Conservation (phyloP, 1,284 basidiomycete species). For the Boletellus deceptivus region DNA sequence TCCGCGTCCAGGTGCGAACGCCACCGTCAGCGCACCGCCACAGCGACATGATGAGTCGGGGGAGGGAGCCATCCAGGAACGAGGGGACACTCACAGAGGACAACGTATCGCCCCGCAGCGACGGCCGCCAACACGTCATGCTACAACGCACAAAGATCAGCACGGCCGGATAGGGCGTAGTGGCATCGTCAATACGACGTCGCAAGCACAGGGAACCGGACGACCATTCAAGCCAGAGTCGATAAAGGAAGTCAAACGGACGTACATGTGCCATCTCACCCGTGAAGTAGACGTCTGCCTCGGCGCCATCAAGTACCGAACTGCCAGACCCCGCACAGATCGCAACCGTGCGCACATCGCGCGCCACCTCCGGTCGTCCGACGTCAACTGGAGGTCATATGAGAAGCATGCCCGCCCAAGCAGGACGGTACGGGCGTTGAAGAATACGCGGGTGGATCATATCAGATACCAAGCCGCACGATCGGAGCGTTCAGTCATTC, state of each 20-base stretch:
- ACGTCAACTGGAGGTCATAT: slow-evolving; percentile 65
- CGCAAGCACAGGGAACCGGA: slow-evolving; percentile 4
- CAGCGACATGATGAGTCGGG: too few species aligned
- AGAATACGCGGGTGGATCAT: slow-evolving; percentile 2
- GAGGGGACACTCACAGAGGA: slow-evolving; percentile 60
- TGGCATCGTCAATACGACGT: slow-evolving; percentile 10
- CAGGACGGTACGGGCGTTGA: slow-evolving; percentile 10
- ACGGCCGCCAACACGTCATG: slow-evolving; percentile 82
- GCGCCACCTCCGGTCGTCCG: slow-evolving; percentile 48
- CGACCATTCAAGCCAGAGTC: not conserved
- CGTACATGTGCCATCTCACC: slow-evolving; percentile 90
- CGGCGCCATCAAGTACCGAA: slow-evolving; percentile 64
- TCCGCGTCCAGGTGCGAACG: slow-evolving; percentile 5
- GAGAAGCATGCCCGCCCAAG: slow-evolving; percentile 1
- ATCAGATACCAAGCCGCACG: not conserved
- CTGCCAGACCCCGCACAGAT: slow-evolving; percentile 87
- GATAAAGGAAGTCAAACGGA: slow-evolving; percentile 17
- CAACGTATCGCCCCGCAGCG: slow-evolving; percentile 69
- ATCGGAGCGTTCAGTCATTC: not conserved
- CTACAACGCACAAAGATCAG: slow-evolving; percentile 38
- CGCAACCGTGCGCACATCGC: slow-evolving; percentile 55
- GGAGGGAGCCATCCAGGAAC: not conserved
- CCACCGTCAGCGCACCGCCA: not conserved
- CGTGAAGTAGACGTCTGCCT: slow-evolving; percentile 83
- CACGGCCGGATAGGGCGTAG: not conserved